phyloP scores from a whole-genome alignment of 148 eudicot genomes.

The Fagopyrum esculentum region DNA sequence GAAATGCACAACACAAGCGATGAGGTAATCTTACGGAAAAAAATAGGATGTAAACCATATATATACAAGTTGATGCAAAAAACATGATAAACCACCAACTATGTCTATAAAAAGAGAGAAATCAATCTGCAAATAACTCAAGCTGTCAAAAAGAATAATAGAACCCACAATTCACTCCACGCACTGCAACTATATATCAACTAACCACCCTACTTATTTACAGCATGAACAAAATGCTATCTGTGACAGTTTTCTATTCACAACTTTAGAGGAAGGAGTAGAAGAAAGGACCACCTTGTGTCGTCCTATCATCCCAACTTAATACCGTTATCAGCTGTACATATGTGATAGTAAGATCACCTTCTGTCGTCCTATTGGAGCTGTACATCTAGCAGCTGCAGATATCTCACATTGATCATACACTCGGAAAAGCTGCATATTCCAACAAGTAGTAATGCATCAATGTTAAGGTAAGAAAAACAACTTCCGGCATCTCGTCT shows the following conservation, averaged over 20 bases:
- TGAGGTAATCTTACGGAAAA: background rate
- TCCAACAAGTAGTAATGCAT: background rate
- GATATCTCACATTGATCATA: background rate
- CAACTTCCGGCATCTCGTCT: background rate
- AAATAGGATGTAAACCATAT: background rate
- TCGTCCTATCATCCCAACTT: background rate
- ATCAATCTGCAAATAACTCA: conserved; percentile 6
- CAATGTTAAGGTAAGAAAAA: background rate
- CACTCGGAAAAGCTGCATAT: background rate
- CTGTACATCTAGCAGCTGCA: background rate
- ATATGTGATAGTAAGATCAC: background rate
- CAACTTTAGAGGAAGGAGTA: background rate
- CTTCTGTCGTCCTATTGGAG: background rate
- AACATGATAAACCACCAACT: background rate
- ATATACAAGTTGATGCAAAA: background rate
- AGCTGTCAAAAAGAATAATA: conserved; percentile 11
- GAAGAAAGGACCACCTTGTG: conserved; percentile 4
- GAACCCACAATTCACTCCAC: background rate
- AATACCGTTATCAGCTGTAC: background rate
- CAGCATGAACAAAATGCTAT: background rate
- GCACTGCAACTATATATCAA: background rate
- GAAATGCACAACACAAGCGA: background rate
- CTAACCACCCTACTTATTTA: conserved; percentile 3
- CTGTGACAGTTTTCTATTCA: background rate
- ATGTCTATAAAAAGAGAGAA: background rate